Base-by-base conservation (phyloP, 1,284 basidiomycete species). In the Rhodotorula sp. region DNA sequence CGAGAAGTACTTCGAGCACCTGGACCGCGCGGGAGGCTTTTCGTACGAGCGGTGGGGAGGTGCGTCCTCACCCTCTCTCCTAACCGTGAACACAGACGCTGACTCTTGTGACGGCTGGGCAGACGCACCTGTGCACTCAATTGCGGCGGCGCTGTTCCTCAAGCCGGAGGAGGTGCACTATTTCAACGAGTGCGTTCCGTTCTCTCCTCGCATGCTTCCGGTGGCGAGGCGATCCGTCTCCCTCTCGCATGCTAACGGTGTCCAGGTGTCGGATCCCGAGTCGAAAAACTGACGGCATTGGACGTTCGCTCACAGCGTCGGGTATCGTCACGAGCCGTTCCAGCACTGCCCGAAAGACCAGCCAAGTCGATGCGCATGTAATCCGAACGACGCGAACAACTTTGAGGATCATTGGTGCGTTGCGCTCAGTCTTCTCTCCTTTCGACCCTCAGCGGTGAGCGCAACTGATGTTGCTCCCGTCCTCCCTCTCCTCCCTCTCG, bases 21-120 rank as follows among this genome's bases (percentile, higher is more conserved):
- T 94, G 28, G 92, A 94, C 71, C 79, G 83, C 22, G 86, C 85
- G 58, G 92, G 92, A 28, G 91, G 92, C 10, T 91, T 91, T 77
- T 73, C 71, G 22, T 92, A 92, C 76, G 90, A 92, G 56, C 56
- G 76, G 1, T 77, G 76, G 74, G 77, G 74, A 8, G 66, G 59
- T 62, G 30, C 30, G 59, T 57, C 26, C 28, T n/a, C 34, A 6
- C 37, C 5, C 28, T 6, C 3, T 7, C 26, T 26, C 48, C 34
- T 37, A 20, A 5, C 16, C 26, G 20, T 46, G 8, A 6, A 40
- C 4, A 13, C 1, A 10, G 44, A 46, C 10, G n/a, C 24, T 53
- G 50, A 54, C 54, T 22, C 20, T 20, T n/a, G 9, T n/a, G n/a
- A n/a, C n/a, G n/a, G n/a, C 16, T 20, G 47, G 6, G 20, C 31